Evolutionary conservation across 192 early-diverging fungal species (phyloP), one percentile per base, ranked within the genome.

Genomic region (Coemansia sp.): DNA sequence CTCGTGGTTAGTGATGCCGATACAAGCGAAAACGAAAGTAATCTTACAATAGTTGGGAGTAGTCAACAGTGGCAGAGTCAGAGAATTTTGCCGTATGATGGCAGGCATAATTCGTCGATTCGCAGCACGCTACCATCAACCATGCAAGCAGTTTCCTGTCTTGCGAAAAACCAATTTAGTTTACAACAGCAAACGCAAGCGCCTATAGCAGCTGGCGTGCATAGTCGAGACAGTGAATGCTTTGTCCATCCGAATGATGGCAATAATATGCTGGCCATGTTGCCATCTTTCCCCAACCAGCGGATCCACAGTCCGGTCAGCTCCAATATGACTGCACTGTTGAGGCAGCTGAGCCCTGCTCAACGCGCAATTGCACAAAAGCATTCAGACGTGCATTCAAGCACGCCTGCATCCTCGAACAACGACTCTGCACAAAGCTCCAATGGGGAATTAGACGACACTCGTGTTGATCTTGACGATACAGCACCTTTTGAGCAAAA

Each of bases 391-490:
- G 14, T 47, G 43, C 43, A 47, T 7, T 21, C 50, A 19, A 19
- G 21, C 17, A 53, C 25, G 21, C 11, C 21, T 6, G 21, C 52
- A 53, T 53, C 25, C 25, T 23, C 2, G 11, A 53, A 53, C 21
- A 26, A 53, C 5, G 25, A 53, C 25, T 17, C 52, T 21, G 25
- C 12, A 8, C 23, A 53, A 6, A 53, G 52, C 21, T 23, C 25
- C 26, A 63, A 53, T 10, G 62, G 27, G 5, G 72, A 75, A 1
- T 57, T 69, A 2, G 72, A 75, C 48, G 31, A 55, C 35, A 75
- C 72, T 10, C 68, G 39, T n/a, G 63, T 75, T 54, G 67, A 75
- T 12, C 56, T 75, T n/a, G 52, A 51, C 21, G 25, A 8, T 12
- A 12, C 14, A 12, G 43, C 12, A 47, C n/a, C 14, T 17, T 17